Conservation (phyloP, 1,284 basidiomycete species). For the Tilletiopsis washingtonensis region DNA sequence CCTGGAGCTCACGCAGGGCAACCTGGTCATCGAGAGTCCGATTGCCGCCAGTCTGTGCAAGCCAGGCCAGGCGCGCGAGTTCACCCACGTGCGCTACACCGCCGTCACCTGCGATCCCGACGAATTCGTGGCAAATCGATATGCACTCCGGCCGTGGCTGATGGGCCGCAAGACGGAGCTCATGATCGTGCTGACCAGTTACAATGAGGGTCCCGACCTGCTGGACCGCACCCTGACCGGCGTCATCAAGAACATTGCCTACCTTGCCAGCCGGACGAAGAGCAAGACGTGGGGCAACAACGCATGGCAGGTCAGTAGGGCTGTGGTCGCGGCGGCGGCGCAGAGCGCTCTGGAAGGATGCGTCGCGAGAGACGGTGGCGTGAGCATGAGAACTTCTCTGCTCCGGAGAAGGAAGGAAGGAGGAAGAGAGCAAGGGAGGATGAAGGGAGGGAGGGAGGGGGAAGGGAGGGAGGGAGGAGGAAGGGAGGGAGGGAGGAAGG, state of each 20-base stretch:
- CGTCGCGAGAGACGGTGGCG: too few species aligned
- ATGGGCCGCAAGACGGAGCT: conserved; percentile 12
- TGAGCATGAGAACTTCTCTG: too few species aligned
- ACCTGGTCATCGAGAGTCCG: conserved; percentile 14
- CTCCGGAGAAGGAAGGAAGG: too few species aligned
- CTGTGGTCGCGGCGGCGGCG: too few species aligned
- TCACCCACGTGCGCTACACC: conserved; percentile 55
- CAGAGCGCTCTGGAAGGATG: too few species aligned
- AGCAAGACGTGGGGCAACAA: conserved; percentile 13
- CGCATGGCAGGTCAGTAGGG: too few species aligned
- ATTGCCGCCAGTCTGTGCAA: conserved; percentile 11
- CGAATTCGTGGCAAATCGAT: conserved; percentile 8
- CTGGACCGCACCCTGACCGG: conserved; percentile 9
- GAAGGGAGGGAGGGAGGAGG: too few species aligned
- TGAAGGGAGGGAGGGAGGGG: too few species aligned
- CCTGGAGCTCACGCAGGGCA: conserved; percentile 11
- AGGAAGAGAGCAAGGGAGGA: too few species aligned
- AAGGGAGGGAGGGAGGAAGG: too few species aligned
- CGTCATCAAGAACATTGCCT: conserved; percentile 16
- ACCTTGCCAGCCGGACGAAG: conserved; percentile 6
- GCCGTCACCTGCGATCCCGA: conserved; percentile 70
- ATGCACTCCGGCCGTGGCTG: conserved; percentile 9
- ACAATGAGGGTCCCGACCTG: conserved; percentile 11
- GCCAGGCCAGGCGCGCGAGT: conserved; percentile 9
- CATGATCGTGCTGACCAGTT: conserved; percentile 11